Base-by-base conservation (phyloP, 805 yeast species). In the Schwanniomyces occidentalis region DNA sequence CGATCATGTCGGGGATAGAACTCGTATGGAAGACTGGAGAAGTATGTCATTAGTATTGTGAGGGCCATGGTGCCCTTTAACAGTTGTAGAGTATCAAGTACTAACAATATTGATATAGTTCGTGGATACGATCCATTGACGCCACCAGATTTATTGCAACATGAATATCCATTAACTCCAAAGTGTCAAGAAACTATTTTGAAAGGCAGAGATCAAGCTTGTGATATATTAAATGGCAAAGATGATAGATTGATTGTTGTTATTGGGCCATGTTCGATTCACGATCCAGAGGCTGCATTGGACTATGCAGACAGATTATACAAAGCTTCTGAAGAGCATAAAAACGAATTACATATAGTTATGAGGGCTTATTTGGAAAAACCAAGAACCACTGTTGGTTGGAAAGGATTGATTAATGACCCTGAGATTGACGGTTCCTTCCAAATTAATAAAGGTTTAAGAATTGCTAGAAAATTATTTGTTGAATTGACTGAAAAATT, bases 351-450 rank as follows among this genome's bases (percentile, higher is more conserved):
- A 41, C 77, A 81, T 38, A 82, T 93, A 40, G 82, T 93, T 43
- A 93, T 93, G 99, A 82, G 99, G 69, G 98, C 98, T 3, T 93
- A 93, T 71, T 74, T 93, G 54, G 99, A 91, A 63, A 91, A 91
- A 67, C 99, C 99, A 51, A 81, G 99, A 68, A 91, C 99, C 33
- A 91, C 98, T 18, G 98, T 93, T 29, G 99, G 99, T 41, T 91
- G 99, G 99, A 91, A 91, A 69, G 99, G 99, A 49, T 74, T 91
- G 48, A 93, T 91, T 54, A 91, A 91, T 60, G 99, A 91, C 63
- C 99, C 99, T 20, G 96, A 93, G 54, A 83, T 91, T 51, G 95
- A 91, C 62, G 87, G 87, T 41, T 74, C 95, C 34, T 91, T 86
- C 80, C 80, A 89, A 52, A 91, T 91, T 61, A 91, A 91, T 73